Evolutionary conservation across 139 green algal species (phyloP).

Genomic region (Chlorella vulgaris): DNA sequence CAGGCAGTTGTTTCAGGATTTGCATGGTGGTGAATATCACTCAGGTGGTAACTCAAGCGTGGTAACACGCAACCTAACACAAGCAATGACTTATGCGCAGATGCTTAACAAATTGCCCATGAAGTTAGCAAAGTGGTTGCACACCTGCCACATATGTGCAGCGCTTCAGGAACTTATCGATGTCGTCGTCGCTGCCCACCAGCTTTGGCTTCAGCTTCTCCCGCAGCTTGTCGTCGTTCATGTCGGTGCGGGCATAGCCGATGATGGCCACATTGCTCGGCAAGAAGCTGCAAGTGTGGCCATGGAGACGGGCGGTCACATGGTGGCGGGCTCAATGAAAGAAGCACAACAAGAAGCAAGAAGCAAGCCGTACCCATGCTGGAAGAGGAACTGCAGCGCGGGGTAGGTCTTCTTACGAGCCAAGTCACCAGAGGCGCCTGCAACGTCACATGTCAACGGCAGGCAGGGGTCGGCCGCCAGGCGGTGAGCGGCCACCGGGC

Average conservation of each 20-base stretch:
- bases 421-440: conserved; percentile 73
- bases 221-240: conserved; percentile 71
- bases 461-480: too few species aligned
- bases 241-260: conserved; percentile 78
- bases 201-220: conserved; percentile 65
- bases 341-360: background rate
- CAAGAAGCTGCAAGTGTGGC: conserved; percentile 22
- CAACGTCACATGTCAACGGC: background rate
- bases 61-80: too few species aligned
- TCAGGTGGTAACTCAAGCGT: too few species aligned
- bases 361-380: background rate
- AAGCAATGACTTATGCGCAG: too few species aligned
- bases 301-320: too few species aligned
- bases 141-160: conserved; percentile 26
- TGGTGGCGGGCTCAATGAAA: background rate
- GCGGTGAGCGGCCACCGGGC: too few species aligned
- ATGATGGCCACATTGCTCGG: conserved; percentile 64
- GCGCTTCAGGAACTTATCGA: conserved; percentile 70
- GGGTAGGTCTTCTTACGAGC: conserved; percentile 94
- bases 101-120: too few species aligned
- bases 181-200: conserved; percentile 20
- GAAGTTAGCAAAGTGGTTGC: too few species aligned
- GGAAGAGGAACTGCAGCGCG: conserved; percentile 66
- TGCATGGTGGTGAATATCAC: background rate
- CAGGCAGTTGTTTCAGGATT: background rate